phyloP scores from a whole-genome alignment of 139 green algal species.

The Pleodorina starrii region DNA sequence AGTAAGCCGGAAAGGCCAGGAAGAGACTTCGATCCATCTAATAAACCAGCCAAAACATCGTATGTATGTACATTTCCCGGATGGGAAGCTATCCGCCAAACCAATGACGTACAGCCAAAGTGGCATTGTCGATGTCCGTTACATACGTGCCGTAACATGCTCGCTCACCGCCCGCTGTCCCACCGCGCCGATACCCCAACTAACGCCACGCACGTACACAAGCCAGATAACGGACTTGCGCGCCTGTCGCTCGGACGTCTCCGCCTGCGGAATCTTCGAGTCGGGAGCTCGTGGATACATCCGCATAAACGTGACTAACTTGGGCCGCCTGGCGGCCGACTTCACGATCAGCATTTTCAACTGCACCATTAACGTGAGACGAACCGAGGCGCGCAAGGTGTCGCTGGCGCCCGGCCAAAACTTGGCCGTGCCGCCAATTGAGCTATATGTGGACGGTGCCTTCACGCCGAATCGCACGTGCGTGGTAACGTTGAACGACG shows the following conservation, averaged over 20 bases:
- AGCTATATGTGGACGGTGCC: constrained; percentile 63
- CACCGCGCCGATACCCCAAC: too few relatives aligned
- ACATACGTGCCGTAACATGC: too few relatives aligned
- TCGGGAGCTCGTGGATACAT: constrained; percentile 79
- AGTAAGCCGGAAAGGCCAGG: too few relatives aligned
- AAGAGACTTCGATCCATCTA: too few relatives aligned
- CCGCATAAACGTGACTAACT: constrained; percentile 71
- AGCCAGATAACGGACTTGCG: constrained; percentile 43
- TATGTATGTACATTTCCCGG: too few relatives aligned
- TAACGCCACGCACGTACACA: too few relatives aligned
- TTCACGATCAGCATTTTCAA: constrained; percentile 76
- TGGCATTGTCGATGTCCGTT: too few relatives aligned
- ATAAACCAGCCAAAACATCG: too few relatives aligned
- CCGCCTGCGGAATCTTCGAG: constrained; percentile 81
- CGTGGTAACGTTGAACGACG: constrained; percentile 65
- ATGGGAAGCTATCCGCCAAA: too few relatives aligned
- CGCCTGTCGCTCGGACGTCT: constrained; percentile 70
- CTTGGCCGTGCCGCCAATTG: neutral
- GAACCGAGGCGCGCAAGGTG: constrained; percentile 64
- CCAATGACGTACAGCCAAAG: too few relatives aligned
- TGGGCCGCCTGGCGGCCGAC: constrained; percentile 63
- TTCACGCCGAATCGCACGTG: constrained; percentile 53
- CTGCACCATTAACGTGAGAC: constrained; percentile 66
- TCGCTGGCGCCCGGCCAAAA: constrained; percentile 51
- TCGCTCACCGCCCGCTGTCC: too few relatives aligned